Conservation (phyloP, 768 basidiomycete genomes). For the Phlebiopsis gigantea region DNA sequence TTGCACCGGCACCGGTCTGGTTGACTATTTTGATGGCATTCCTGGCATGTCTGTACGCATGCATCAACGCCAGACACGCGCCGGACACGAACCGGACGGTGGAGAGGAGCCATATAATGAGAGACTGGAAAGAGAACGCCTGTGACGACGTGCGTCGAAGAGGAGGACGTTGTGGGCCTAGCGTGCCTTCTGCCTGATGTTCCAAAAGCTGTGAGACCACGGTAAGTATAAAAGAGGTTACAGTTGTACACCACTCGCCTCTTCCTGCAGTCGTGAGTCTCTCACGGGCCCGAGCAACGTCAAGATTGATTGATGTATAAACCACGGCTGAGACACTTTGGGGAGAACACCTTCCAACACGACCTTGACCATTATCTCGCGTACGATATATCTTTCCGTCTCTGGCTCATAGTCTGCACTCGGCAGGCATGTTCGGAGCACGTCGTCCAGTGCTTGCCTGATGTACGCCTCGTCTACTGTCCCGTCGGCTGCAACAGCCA, state of each 20-base stretch:
- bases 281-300: slow-evolving; percentile 52
- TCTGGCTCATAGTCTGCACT: slow-evolving; percentile 74
- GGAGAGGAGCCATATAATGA: slow-evolving; percentile 69
- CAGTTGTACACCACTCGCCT: slow-evolving; percentile 18
- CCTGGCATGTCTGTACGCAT: slow-evolving; percentile 60
- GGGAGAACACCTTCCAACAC: slow-evolving; percentile 65
- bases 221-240: background rate
- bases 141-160: slow-evolving; percentile 11
- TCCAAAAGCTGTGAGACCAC: background rate
- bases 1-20: slow-evolving; percentile 17
- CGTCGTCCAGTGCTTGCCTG: slow-evolving; percentile 70
- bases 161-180: slow-evolving; percentile 8
- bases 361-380: slow-evolving; percentile 79
- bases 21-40: slow-evolving; percentile 65
- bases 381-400: slow-evolving; percentile 73
- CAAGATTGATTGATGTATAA: slow-evolving; percentile 68
- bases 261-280: slow-evolving; percentile 9
- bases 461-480: slow-evolving; percentile 69
- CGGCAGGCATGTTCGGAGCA: slow-evolving; percentile 71
- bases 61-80: slow-evolving; percentile 59
- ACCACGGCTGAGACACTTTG: slow-evolving; percentile 84
- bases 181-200: background rate
- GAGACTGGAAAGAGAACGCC: slow-evolving; percentile 37
- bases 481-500: slow-evolving; percentile 69
- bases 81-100: slow-evolving; percentile 70